Conservation (phyloP, 176 grass and related monocot genomes). For the Avena atlantica region DNA sequence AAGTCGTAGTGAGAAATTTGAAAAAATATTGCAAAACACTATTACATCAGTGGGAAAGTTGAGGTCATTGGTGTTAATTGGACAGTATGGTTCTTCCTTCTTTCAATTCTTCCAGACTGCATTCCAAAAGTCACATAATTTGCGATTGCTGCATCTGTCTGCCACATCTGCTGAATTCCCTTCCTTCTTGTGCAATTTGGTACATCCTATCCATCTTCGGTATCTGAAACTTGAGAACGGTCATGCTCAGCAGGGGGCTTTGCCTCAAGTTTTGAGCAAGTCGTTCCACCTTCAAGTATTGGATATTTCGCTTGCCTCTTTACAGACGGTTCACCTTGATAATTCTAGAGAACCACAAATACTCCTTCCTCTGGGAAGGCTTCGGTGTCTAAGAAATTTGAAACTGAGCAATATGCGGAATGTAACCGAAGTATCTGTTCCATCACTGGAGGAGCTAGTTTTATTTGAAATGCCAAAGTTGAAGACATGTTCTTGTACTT, state of each 20-base stretch:
- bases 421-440: slow-evolving; percentile 4
- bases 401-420: not conserved
- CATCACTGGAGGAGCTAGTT: slow-evolving; percentile 37
- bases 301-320: not conserved
- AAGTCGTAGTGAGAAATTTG: not conserved
- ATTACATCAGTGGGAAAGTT: slow-evolving; percentile 27
- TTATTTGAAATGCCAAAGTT: slow-evolving; percentile 7
- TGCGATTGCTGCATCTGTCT: slow-evolving; percentile 36
- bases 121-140: not conserved
- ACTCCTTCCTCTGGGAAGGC: not conserved
- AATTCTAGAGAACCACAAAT: not conserved
- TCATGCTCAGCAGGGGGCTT: not conserved
- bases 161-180: slow-evolving; percentile 14
- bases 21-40: not conserved
- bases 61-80: slow-evolving; percentile 51
- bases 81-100: not conserved
- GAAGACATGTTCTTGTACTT: slow-evolving; percentile 13
- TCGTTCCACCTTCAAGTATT: slow-evolving; percentile 53
- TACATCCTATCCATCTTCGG: slow-evolving; percentile 12
- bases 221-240: slow-evolving; percentile 31
- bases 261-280: slow-evolving; percentile 21
- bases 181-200: slow-evolving; percentile 10
- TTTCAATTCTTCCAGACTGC: not conserved
- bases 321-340: slow-evolving; percentile 27
- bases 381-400: slow-evolving; percentile 10